Base-by-base conservation (phyloP, 495 filamentous ascomycete genomes). In the Hyaloscypha bicolor region DNA sequence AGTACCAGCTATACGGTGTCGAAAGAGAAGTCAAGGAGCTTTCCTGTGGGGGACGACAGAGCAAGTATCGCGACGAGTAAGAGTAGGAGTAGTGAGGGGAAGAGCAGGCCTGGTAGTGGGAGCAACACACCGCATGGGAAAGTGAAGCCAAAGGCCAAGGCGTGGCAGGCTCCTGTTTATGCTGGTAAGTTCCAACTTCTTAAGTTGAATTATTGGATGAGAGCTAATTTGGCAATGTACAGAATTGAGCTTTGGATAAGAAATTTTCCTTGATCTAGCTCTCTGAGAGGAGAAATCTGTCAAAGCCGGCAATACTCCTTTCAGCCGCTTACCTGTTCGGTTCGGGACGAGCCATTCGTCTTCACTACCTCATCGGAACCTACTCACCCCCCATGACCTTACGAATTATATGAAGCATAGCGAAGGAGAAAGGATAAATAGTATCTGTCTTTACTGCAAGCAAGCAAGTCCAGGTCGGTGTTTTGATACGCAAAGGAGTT, bases 161-260 rank as follows among this genome's bases (percentile, higher is more conserved):
- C 71, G 22, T 81, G 78, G 79, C 75, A 81, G 72, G 73, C 77
- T 55, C 76, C 78, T 37, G 72, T 79, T 37, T 80, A 81, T 74
- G 73, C 78, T 76, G 79, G 79, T 80, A 71, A 69, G 64, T 65
- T 39, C 22, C 16, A 4, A 48, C 42, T 48, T 19, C 16, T 48
- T 14, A 12, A 48, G 16, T 4, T 19, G 42, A 14, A 12, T 19
- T 19, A 16, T 14, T 4, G 16, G 42, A 48, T 48, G 42, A 62
- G 52, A 66, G 57, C 69, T 73, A 62, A 74, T 68, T 16, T 69
- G 52, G 11, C 55, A 59, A 60, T 42, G 35, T 65, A 14, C 61
- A 77, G 73, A 75, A 72, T 60, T 73, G 39, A 73, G 69, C 39
- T 68, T 74, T 62, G 71, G 60, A 68, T 74, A 64, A 74, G 55